Percentiles rank a stretch among this genome's conserved stretches.
Evolutionary conservation across 2,329 filamentous ascomycete genomes (phyloP).

Genomic region (Phaeosphaeriaceae sp.): DNA sequence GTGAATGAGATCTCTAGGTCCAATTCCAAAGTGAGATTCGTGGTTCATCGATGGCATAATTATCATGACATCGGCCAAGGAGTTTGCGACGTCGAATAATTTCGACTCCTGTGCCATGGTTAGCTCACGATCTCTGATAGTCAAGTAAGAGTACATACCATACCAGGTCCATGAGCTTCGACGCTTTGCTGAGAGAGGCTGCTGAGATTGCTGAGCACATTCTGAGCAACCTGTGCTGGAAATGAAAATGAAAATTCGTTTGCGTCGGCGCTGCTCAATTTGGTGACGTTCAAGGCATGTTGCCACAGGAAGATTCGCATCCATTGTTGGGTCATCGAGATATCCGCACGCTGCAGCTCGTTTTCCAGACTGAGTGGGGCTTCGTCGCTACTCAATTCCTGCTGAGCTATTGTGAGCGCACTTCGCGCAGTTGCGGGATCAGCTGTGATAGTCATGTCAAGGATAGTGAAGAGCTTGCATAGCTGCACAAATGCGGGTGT

Average conservation of each 20-base stretch:
- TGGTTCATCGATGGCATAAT: constrained; percentile 43
- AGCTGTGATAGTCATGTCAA: constrained; percentile 43
- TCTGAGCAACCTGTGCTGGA: constrained; percentile 43
- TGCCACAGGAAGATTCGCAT: constrained; percentile 48
- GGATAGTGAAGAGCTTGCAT: constrained; percentile 42
- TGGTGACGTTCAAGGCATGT: constrained; percentile 44
- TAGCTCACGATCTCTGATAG: background rate
- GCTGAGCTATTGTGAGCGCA: constrained; percentile 40
- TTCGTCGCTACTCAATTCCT: constrained; percentile 40
- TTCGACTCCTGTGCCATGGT: constrained; percentile 37
- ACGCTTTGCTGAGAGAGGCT: constrained; percentile 40
- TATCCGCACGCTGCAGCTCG: constrained; percentile 45
- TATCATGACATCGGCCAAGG: constrained; percentile 47
- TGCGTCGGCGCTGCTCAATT: constrained; percentile 34
- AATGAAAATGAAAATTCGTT: constrained; percentile 46
- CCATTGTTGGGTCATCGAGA: constrained; percentile 48
- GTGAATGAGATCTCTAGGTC: constrained; percentile 43
- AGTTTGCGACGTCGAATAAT: constrained; percentile 45
- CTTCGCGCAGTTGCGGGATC: constrained; percentile 36
- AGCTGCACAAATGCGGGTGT: constrained; percentile 44
- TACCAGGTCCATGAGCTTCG: constrained; percentile 45
- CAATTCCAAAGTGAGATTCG: constrained; percentile 37
- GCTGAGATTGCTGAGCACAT: constrained; percentile 37
- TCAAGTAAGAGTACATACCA: constrained; percentile 26
- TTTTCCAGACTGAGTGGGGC: constrained; percentile 38